Evolutionary conservation across 1,139 yeast genomes (phyloP), one percentile per base, ranked within the genome.

Genomic region (Debaryomyces nepalensis): DNA sequence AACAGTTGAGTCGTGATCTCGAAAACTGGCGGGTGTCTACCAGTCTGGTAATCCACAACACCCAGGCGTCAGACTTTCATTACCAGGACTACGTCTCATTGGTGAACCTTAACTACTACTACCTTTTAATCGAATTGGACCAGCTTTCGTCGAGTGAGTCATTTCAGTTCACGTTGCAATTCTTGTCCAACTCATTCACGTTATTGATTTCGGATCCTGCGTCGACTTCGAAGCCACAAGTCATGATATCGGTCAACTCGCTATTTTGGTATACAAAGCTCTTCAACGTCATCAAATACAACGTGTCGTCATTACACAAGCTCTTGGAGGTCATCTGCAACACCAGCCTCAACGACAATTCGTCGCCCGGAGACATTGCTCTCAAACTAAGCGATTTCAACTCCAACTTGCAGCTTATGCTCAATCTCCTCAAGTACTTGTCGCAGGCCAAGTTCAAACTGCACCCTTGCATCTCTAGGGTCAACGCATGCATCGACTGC

Each of bases 91-190:
- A 55, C 44, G 61, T 68, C 5, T 62, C 72, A 0, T 50, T 63
- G 33, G 57, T 68, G 20, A 69, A 71, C 46, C 49, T 71, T 45
- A 62, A 70, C 50, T 72, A 68, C 50, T 72, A 66, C 50, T 73
- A 68, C 47, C 52, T 72, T 22, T 56, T 66, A 36, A 64, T 72
- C 16, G 77, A 72, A 49, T 48, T 73, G 21, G 78, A 73, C 52
- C 75, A 70, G 50, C 46, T 71, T 4, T 67, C 74, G 2, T 46
- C 64, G 3, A 62, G 67, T 14, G 70, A 70, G 43, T 63, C 69
- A 39, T 62, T 64, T 31, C 77, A 71, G 48, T 71, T 70, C 51
- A 66, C 75, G 4, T 58, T 72, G 21, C 76, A 72, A 45, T 73
- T 69, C 45, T 55, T 71, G 33, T 68, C 73, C 24, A 69, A 68